Conservation (phyloP, 176 grass and related monocot species). For the Aegilops longissima region DNA sequence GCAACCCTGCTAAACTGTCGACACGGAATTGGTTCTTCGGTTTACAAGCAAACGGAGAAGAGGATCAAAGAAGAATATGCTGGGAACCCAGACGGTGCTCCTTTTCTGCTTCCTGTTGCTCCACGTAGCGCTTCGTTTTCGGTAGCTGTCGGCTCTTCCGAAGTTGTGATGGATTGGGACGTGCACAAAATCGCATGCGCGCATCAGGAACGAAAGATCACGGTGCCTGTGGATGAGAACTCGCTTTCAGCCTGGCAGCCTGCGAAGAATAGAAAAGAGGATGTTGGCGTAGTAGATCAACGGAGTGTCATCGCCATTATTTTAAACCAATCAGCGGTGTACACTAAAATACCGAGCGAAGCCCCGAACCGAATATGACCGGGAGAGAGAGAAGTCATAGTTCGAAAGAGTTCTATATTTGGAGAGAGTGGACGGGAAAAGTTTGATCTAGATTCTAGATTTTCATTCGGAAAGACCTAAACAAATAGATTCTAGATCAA, state of each 20-base stretch:
- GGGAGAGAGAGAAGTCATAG: not conserved
- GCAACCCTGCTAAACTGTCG: too few relatives aligned
- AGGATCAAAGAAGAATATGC: constrained; percentile 21
- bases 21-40: not conserved
- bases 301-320: not conserved
- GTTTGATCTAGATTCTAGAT: not conserved
- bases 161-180: too few relatives aligned
- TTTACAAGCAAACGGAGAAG: not conserved
- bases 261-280: not conserved
- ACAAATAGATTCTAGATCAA: not conserved
- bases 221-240: not conserved
- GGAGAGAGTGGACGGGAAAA: not conserved
- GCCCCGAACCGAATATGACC: not conserved
- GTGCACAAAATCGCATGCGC: not conserved
- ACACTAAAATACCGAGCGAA: not conserved
- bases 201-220: not conserved
- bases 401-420: not conserved
- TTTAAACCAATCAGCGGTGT: not conserved
- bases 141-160: not conserved
- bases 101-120: not conserved
- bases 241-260: not conserved
- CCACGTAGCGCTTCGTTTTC: not conserved
- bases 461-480: too few relatives aligned
- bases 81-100: not conserved
- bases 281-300: not conserved